phyloP scores from a whole-genome alignment of 2,329 filamentous ascomycete genomes.

The Ascochyta viciae-villosae region DNA sequence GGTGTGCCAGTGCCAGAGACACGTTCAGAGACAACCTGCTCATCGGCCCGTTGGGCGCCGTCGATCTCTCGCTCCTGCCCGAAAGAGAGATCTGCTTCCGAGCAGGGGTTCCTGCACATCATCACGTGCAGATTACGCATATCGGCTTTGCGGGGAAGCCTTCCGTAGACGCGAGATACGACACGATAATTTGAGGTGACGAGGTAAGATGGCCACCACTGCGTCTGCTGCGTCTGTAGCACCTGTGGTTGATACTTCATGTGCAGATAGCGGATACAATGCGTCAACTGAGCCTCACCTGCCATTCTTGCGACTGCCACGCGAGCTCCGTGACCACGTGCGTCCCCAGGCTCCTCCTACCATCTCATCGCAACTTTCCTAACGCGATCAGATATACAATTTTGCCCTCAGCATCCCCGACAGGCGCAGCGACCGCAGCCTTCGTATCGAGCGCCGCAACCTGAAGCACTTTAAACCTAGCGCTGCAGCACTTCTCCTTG shows the following conservation, averaged over 20 bases:
- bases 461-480: slow-evolving; percentile 43
- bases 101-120: slow-evolving; percentile 3
- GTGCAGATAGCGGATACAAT: slow-evolving; percentile 6
- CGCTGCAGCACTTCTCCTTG: slow-evolving; percentile 39
- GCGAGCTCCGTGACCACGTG: slow-evolving; percentile 49
- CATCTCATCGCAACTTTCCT: background rate
- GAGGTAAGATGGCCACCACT: slow-evolving; percentile 25
- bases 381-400: slow-evolving; percentile 39
- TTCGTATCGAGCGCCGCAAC: slow-evolving; percentile 46
- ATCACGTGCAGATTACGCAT: slow-evolving; percentile 10
- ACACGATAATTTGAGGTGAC: slow-evolving; percentile 5
- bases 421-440: slow-evolving; percentile 31
- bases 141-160: background rate
- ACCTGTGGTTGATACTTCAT: slow-evolving; percentile 13
- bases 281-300: slow-evolving; percentile 20
- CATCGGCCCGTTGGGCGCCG: slow-evolving; percentile 26
- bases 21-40: slow-evolving; percentile 15
- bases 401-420: slow-evolving; percentile 37
- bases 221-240: slow-evolving; percentile 10
- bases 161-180: slow-evolving; percentile 23
- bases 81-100: slow-evolving; percentile 16
- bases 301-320: slow-evolving; percentile 43
- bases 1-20: slow-evolving; percentile 11
- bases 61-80: slow-evolving; percentile 22
- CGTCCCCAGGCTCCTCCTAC: slow-evolving; percentile 1